phyloP scores from a whole-genome alignment of 305 asterid species.

The Fraxinus floribunda region DNA sequence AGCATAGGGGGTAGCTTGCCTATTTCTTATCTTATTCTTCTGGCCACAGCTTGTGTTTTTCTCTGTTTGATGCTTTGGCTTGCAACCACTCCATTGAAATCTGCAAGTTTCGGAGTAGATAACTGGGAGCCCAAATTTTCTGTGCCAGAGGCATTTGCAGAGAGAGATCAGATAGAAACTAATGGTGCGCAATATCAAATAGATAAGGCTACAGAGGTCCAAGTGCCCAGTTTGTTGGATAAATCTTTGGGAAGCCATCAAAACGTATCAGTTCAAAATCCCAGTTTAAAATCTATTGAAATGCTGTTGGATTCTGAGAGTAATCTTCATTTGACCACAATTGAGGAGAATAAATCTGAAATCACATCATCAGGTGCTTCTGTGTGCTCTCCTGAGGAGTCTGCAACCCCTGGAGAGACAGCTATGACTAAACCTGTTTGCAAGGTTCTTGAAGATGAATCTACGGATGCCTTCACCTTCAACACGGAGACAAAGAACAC shows the following conservation, averaged over 20 bases:
- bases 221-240: conserved; percentile 49
- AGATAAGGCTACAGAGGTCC: conserved; percentile 39
- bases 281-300: no score
- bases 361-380: conserved; percentile 34
- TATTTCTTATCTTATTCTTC: conserved; percentile 53
- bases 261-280: conserved; percentile 32
- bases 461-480: conserved; percentile 24
- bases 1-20: conserved; percentile 51
- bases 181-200: conserved; percentile 34
- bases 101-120: no score
- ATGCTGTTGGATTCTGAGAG: conserved; percentile 48
- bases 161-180: conserved; percentile 36
- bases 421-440: conserved; percentile 28
- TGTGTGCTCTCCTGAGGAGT: conserved; percentile 30
- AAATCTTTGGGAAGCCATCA: conserved; percentile 33
- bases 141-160: conserved; percentile 30
- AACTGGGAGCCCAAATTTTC: conserved; percentile 40
- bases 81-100: conserved; percentile 78
- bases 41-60: conserved; percentile 51
- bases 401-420: conserved; percentile 31
- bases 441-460: conserved; percentile 42
- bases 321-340: conserved; percentile 33
- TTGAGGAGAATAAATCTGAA: conserved; percentile 55
- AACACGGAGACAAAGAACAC: conserved; percentile 35
- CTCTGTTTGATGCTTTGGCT: conserved; percentile 78